phyloP scores from a whole-genome alignment of 2,329 filamentous ascomycete species.

The Stagonosporopsis cucurbitacearum region DNA sequence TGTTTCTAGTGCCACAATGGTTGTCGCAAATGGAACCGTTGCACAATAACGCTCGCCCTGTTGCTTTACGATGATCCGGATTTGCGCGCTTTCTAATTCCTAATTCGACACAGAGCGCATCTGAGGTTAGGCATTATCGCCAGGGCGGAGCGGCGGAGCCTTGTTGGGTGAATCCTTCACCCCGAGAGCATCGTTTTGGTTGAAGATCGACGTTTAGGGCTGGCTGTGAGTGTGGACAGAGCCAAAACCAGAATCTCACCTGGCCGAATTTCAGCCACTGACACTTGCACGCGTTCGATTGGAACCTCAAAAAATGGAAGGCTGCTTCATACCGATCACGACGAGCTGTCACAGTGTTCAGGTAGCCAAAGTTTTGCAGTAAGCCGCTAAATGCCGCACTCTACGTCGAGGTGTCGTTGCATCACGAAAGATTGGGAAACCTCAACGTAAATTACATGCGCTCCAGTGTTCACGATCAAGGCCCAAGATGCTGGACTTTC shows the following conservation, averaged over 20 bases:
- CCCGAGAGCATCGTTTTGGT: slow-evolving; percentile 19
- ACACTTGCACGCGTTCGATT: slow-evolving; percentile 27
- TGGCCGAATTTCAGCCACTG: slow-evolving; percentile 3
- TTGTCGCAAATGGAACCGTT: slow-evolving; percentile 3
- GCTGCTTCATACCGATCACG: slow-evolving; percentile 20
- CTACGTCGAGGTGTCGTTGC: not conserved
- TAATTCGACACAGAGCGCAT: slow-evolving; percentile 15
- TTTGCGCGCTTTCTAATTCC: slow-evolving; percentile 1
- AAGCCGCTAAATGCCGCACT: not conserved
- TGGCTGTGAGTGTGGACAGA: slow-evolving; percentile 27
- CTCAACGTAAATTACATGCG: not conserved
- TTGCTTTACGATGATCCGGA: slow-evolving; percentile 1
- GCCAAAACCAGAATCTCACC: slow-evolving; percentile 22
- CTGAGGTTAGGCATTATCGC: slow-evolving; percentile 13
- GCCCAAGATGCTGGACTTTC: not conserved
- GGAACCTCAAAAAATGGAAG: slow-evolving; percentile 10
- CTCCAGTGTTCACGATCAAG: not conserved
- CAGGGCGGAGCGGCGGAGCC: slow-evolving; percentile 14
- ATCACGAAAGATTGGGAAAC: slow-evolving; percentile 4
- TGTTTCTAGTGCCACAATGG: slow-evolving; percentile 6
- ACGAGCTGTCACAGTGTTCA: slow-evolving; percentile 14
- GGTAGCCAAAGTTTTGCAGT: slow-evolving; percentile 16
- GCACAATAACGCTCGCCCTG: slow-evolving; percentile 8
- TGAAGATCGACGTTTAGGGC: slow-evolving; percentile 27
- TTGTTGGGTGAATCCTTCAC: slow-evolving; percentile 20